Conservation (phyloP, 2,329 filamentous ascomycete species). For the Akanthomyces dipterigenus region DNA sequence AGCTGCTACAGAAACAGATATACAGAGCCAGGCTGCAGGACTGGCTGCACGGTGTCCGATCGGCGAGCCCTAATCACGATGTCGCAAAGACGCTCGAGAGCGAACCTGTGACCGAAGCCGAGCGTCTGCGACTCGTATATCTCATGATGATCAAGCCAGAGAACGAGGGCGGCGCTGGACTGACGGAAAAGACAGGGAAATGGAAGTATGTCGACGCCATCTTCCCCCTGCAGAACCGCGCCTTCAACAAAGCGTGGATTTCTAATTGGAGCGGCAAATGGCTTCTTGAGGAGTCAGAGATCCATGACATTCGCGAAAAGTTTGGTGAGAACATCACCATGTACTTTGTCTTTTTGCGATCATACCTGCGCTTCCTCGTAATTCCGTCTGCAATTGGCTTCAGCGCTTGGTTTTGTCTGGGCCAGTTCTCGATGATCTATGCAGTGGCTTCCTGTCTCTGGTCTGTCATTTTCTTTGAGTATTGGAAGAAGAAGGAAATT, state of each 20-base stretch:
- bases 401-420: constrained; percentile 72
- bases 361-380: constrained; percentile 81
- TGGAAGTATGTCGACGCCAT: constrained; percentile 69
- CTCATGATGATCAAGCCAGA: constrained; percentile 70
- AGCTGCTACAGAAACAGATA: constrained; percentile 70
- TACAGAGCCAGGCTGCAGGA: constrained; percentile 86
- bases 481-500: constrained; percentile 89
- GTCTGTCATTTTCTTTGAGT: constrained; percentile 86
- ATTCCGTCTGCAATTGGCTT: constrained; percentile 75
- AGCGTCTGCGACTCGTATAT: constrained; percentile 81
- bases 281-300: constrained; percentile 55
- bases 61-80: constrained; percentile 68
- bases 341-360: constrained; percentile 91
- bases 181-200: constrained; percentile 59
- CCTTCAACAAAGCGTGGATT: constrained; percentile 70
- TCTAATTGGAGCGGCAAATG: constrained; percentile 68
- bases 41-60: constrained; percentile 84
- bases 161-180: constrained; percentile 71
- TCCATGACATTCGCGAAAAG: constrained; percentile 68
- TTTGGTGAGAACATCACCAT: constrained; percentile 84
- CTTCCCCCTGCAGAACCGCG: constrained; percentile 73
- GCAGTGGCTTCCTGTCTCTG: constrained; percentile 75
- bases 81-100: constrained; percentile 59
- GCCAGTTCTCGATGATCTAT: constrained; percentile 77
- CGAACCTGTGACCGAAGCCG: constrained; percentile 79